A percentile compares a stretch with the other conserved stretches of the same genome.
Evolutionary conservation across 805 yeast species (phyloP).

Genomic region (Yarrowia keelungensis): DNA sequence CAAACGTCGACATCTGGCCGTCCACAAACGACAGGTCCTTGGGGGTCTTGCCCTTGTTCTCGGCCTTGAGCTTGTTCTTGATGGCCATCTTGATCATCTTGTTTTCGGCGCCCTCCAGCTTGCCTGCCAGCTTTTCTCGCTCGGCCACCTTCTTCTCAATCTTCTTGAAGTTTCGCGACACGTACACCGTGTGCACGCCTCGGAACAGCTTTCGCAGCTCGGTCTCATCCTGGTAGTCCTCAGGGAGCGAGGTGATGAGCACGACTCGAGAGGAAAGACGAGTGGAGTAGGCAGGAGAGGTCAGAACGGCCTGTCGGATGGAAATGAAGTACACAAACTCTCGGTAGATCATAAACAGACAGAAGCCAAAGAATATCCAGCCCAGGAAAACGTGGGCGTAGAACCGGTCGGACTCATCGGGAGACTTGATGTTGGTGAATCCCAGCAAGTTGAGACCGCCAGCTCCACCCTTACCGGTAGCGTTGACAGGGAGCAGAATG

Average conservation of each 20-base stretch:
- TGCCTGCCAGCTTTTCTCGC: constrained; percentile 65
- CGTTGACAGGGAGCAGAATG: constrained; percentile 83
- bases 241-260: constrained; percentile 83
- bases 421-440: constrained; percentile 68
- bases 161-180: constrained; percentile 67
- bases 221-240: constrained; percentile 70
- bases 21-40: constrained; percentile 40
- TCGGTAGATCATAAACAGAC: constrained; percentile 77
- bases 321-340: constrained; percentile 82
- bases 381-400: constrained; percentile 86
- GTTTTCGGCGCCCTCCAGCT: constrained; percentile 72
- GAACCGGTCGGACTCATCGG: constrained; percentile 62
- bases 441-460: constrained; percentile 78
- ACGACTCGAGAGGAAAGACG: constrained; percentile 81
- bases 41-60: constrained; percentile 58
- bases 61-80: constrained; percentile 66
- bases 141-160: constrained; percentile 63
- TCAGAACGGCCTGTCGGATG: constrained; percentile 73
- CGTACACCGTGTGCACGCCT: constrained; percentile 84
- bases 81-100: constrained; percentile 65
- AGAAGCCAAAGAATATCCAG: constrained; percentile 76
- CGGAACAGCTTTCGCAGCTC: constrained; percentile 77
- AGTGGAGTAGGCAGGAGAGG: constrained; percentile 81
- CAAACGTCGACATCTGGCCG: constrained; percentile 53
- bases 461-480: constrained; percentile 67